Percentiles rank a stretch among this genome's conserved stretches.
phyloP scores from a whole-genome alignment of 208 protist species.

The Crithidia brevicula region DNA sequence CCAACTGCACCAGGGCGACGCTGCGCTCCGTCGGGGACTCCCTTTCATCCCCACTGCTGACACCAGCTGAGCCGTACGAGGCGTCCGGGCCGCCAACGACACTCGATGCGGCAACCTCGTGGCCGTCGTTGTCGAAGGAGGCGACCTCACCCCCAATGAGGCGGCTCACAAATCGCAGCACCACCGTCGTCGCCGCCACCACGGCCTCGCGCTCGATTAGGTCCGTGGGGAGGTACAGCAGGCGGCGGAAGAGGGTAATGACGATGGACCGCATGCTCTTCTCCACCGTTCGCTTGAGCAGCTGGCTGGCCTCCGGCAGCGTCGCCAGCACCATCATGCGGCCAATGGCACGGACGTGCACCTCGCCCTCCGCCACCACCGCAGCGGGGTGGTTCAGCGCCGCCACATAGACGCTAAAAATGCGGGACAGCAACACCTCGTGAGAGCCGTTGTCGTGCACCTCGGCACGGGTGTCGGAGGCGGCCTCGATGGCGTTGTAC shows the following conservation, averaged over 20 bases:
- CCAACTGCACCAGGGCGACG: constrained; percentile 62
- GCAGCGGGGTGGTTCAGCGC: constrained; percentile 48
- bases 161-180: constrained; percentile 52
- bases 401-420: constrained; percentile 55
- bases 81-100: neutral
- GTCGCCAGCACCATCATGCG: constrained; percentile 37
- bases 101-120: constrained; percentile 19
- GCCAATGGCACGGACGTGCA: constrained; percentile 31
- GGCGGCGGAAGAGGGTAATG: constrained; percentile 29
- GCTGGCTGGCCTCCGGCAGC: constrained; percentile 22
- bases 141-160: constrained; percentile 54
- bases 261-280: constrained; percentile 30
- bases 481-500: constrained; percentile 47
- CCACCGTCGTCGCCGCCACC: constrained; percentile 21
- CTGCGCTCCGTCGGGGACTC: constrained; percentile 21
- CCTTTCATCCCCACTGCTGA: constrained; percentile 29
- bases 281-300: constrained; percentile 37
- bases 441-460: constrained; percentile 54
- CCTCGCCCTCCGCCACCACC: constrained; percentile 16
- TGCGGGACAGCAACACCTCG: constrained; percentile 70
- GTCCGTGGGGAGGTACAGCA: constrained; percentile 6
- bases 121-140: constrained; percentile 36
- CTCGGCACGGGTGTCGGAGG: constrained; percentile 42
- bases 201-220: constrained; percentile 11
- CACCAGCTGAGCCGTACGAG: constrained; percentile 8